Evolutionary conservation across 768 basidiomycete genomes (phyloP), one percentile per base, ranked within the genome.

Genomic region (Kwoniella newhampshirensis): DNA sequence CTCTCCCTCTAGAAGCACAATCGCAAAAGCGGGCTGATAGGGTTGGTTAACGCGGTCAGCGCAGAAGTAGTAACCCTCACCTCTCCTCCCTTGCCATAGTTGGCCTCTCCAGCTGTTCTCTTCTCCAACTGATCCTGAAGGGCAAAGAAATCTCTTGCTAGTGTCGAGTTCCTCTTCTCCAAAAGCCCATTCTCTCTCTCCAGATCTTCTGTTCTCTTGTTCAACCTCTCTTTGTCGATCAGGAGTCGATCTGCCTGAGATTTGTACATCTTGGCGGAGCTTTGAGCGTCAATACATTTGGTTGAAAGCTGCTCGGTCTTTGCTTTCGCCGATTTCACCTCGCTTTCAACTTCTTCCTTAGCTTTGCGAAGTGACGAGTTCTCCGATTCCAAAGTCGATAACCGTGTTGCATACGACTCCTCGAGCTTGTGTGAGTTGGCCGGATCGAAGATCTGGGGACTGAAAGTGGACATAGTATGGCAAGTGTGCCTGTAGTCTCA

Each of bases 1-100:
- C n/a, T 59, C 41, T 25, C 62, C 62, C 32, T 59, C 53, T 20
- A 63, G 57, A 15, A 63, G 43, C 3, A 63, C 37, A 12, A 43
- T 42, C n/a, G 36, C 61, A 20, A 63, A 58, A 15, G 52, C 23
- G 5, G 13, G n/a, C 37, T 51, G 21, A 21, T n/a, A n/a, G n/a
- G n/a, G n/a, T n/a, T n/a, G n/a, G n/a, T n/a, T n/a, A 25, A 36
- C 13, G 7, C 25, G 3, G 18, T 12, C 35, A 36, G 50, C 13
- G 23, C n/a, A 6, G 15, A 18, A 12, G 23, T 36, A 41, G 12
- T 18, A 11, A 20, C 37, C 17, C 21, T 25, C 26, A 28, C 13
- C 44, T 46, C 44, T 9, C 9, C 44, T 7, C 26, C 44, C 9
- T 13, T 9, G 11, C 26, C 11, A 25, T 28, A 6, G 9, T 46